These are phyloP conservation scores for Claviceps spartinae DNA, from an alignment of 2,329 filamentous ascomycete genomes.

Conservation along the genomic window DNA sequence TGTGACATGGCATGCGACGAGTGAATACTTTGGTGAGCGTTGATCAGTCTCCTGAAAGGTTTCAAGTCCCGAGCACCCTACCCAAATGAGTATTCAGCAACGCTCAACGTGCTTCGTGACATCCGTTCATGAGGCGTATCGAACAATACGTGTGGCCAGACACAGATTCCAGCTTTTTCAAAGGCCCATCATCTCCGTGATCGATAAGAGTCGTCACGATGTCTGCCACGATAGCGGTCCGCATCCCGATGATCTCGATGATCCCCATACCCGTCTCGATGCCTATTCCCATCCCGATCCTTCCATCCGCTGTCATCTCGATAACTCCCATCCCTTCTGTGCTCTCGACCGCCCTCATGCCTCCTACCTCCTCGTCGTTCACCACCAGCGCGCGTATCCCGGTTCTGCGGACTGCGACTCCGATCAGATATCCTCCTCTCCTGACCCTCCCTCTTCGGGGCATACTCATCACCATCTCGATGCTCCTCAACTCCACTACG, in stretches of 20 bases:
- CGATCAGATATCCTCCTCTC: constrained; percentile 9
- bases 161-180: background rate
- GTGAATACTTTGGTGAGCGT: too few relatives aligned
- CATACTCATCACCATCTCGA: constrained; percentile 9
- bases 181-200: constrained; percentile 5
- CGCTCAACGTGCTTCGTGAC: background rate
- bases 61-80: too few relatives aligned
- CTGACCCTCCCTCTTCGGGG: constrained; percentile 2
- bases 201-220: constrained; percentile 9
- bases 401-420: constrained; percentile 26
- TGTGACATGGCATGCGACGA: too few relatives aligned
- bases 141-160: background rate
- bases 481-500: constrained; percentile 20
- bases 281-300: constrained; percentile 4
- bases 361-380: constrained; percentile 6
- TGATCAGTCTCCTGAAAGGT: too few relatives aligned
- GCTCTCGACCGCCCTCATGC: constrained; percentile 14
- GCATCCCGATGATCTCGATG: background rate
- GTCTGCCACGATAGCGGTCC: background rate
- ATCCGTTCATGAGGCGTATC: background rate
- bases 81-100: too few relatives aligned
- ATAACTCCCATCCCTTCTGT: constrained; percentile 10
- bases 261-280: constrained; percentile 1
- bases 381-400: constrained; percentile 13
- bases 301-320: constrained; percentile 6